These are phyloP conservation scores for Stevia rebaudiana DNA, from an alignment of 140 eudicot species.

Conservation along the genomic window DNA sequence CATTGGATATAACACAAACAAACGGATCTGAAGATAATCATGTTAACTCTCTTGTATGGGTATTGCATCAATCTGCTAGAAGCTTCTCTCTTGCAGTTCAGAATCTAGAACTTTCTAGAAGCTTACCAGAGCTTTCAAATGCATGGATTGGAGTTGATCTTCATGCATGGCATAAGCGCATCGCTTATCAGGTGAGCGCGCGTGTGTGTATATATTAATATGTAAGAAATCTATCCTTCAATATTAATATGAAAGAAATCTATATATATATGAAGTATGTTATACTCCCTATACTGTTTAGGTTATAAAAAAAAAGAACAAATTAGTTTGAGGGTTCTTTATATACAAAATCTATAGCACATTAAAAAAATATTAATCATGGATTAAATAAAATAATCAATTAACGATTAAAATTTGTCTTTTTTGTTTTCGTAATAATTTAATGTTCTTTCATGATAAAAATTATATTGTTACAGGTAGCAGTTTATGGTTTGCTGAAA, in stretches of 20 bases:
- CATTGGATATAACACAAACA: slow-evolving; percentile 20
- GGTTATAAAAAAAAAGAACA: too few relatives aligned
- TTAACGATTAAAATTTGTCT: too few relatives aligned
- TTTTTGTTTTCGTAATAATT: too few relatives aligned
- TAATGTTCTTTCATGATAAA: too few relatives aligned
- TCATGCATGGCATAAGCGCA: slow-evolving; percentile 60
- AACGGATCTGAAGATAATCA: slow-evolving; percentile 38
- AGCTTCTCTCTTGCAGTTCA: slow-evolving; percentile 51
- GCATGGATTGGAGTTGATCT: slow-evolving; percentile 84
- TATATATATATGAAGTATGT: neutral
- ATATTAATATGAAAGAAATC: neutral
- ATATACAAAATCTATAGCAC: too few relatives aligned
- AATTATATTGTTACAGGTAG: slow-evolving; percentile 39
- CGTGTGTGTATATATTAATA: neutral
- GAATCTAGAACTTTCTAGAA: slow-evolving; percentile 35
- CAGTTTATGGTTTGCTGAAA: slow-evolving; percentile 59
- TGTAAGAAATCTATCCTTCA: too few relatives aligned
- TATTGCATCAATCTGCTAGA: slow-evolving; percentile 60
- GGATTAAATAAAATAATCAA: too few relatives aligned
- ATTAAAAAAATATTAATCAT: too few relatives aligned
- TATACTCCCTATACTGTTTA: too few relatives aligned
- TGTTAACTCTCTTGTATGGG: slow-evolving; percentile 49
- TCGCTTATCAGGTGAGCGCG: slow-evolving; percentile 58
- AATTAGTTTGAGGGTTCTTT: too few relatives aligned
- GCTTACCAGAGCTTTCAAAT: slow-evolving; percentile 51